A percentile compares a stretch with the other conserved stretches of the same genome.
Evolutionary conservation across 805 yeast species (phyloP).

Genomic region (Wickerhamiella nectarea): DNA sequence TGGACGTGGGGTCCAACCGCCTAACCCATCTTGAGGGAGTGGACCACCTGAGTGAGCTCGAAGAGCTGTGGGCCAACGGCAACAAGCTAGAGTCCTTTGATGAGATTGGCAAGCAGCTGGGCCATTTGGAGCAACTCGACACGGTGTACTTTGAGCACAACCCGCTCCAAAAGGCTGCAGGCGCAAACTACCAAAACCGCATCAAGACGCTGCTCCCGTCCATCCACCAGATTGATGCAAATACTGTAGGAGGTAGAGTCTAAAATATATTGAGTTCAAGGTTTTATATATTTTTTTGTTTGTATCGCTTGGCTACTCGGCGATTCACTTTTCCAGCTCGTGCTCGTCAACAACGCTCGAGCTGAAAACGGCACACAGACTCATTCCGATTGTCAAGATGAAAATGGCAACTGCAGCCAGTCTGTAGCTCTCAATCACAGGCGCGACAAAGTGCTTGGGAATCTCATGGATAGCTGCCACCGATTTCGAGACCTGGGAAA

Average conservation of each 20-base stretch:
- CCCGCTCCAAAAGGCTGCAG: conserved; percentile 61
- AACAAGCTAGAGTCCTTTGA: conserved; percentile 58
- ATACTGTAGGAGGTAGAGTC: conserved; percentile 31
- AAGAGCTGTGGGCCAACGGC: conserved; percentile 89
- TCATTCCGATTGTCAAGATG: neutral
- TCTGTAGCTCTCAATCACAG: conserved; percentile 27
- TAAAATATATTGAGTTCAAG: neutral
- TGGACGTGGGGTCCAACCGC: conserved; percentile 72
- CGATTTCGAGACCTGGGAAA: conserved; percentile 34
- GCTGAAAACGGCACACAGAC: neutral
- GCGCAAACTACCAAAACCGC: conserved; percentile 78
- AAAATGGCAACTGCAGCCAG: neutral
- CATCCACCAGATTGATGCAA: conserved; percentile 80
- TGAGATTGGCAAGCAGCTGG: conserved; percentile 53
- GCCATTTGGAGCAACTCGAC: conserved; percentile 48
- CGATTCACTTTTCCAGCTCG: neutral
- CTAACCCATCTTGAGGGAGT: conserved; percentile 50
- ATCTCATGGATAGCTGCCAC: conserved; percentile 38
- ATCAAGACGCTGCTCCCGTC: conserved; percentile 55
- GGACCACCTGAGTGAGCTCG: conserved; percentile 50
- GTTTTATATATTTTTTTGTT: neutral
- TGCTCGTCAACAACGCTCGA: neutral
- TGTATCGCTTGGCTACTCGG: no score
- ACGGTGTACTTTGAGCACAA: conserved; percentile 91
- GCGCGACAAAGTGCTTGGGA: conserved; percentile 33